These are phyloP conservation scores for Penicillium paxilli DNA, from an alignment of 495 filamentous ascomycete genomes.

Conservation along the genomic window DNA sequence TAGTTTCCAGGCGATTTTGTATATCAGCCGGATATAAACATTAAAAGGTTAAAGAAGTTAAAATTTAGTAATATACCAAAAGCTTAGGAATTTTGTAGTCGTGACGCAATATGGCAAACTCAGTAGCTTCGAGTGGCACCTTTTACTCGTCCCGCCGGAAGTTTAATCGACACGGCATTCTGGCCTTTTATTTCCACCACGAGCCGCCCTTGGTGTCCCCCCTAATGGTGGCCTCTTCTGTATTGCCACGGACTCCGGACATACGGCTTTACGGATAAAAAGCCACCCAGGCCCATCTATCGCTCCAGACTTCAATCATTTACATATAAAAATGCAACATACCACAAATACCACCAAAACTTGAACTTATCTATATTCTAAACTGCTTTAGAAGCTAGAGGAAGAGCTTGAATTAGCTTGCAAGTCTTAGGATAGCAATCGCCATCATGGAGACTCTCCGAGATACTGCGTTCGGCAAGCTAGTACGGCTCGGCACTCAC, in stretches of 20 bases:
- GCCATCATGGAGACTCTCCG: slow-evolving; percentile 24
- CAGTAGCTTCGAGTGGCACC: not conserved
- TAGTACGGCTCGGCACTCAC: slow-evolving; percentile 31
- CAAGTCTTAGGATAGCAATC: not conserved
- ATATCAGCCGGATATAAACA: no score
- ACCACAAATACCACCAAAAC: not conserved
- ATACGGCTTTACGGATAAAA: not conserved
- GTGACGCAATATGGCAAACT: not conserved
- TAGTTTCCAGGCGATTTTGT: no score
- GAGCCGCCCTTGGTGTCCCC: not conserved
- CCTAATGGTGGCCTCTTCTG: not conserved
- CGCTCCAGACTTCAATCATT: not conserved
- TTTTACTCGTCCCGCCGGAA: not conserved
- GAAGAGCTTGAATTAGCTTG: not conserved
- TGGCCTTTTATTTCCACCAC: not conserved
- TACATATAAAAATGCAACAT: not conserved
- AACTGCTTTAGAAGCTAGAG: not conserved
- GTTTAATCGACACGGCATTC: not conserved
- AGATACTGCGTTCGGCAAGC: slow-evolving; percentile 35
- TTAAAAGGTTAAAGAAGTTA: no score
- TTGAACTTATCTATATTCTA: not conserved
- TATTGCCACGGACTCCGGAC: not conserved
- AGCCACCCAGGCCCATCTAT: not conserved
- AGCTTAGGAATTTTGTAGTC: not conserved
- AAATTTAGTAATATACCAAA: not conserved